Conservation (phyloP, 306 rosid genomes). For the cucumber (Cucumis sativus) region DNA sequence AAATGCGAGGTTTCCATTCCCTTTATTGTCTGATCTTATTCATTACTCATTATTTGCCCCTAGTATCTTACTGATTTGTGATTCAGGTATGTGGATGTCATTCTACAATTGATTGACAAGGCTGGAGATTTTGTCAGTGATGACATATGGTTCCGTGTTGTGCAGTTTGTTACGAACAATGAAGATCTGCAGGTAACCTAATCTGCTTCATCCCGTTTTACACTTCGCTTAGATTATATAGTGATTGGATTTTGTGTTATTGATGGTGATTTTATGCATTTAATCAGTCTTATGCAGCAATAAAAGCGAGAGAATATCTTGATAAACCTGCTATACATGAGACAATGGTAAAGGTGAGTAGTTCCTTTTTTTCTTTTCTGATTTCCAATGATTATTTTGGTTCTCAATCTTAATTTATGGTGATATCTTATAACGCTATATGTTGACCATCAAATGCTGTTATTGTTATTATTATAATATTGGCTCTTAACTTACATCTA, state of each 20-base stretch:
- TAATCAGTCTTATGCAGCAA: constrained; percentile 91
- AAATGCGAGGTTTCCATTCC: background rate
- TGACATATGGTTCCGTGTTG: constrained; percentile 99
- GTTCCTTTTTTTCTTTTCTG: background rate
- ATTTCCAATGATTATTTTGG: background rate
- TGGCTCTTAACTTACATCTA: background rate
- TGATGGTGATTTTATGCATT: constrained; percentile 32
- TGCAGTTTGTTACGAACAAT: constrained; percentile 95
- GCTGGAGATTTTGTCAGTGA: constrained; percentile 99
- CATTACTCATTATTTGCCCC: background rate
- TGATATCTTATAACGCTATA: background rate
- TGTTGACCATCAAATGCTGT: background rate
- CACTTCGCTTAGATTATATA: constrained; percentile 10
- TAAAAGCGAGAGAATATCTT: constrained; percentile 92
- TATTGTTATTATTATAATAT: background rate
- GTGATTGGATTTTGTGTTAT: constrained; percentile 7
- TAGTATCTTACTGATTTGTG: constrained; percentile 8
- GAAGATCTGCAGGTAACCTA: constrained; percentile 92
- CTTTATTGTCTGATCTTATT: background rate
- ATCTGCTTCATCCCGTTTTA: constrained; percentile 11
- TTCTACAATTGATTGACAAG: constrained; percentile 98
- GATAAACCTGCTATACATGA: constrained; percentile 98
- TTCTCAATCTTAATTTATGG: background rate
- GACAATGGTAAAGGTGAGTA: constrained; percentile 97
- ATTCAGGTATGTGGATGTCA: constrained; percentile 90